Base-by-base conservation (phyloP, 1,284 basidiomycete genomes). In the Kalmanozyma brasiliensis region DNA sequence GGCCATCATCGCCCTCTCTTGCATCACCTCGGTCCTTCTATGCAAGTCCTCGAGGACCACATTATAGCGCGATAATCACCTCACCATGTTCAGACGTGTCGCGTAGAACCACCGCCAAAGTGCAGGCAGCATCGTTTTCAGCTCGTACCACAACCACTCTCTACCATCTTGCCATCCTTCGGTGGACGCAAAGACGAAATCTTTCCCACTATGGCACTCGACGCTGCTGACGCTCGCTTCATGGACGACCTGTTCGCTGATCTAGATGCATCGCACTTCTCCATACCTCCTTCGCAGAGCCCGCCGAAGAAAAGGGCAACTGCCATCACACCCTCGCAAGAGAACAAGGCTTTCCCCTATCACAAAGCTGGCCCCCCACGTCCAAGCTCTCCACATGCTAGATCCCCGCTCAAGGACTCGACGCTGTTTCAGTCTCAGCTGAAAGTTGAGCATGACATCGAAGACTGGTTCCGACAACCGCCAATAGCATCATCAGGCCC, bases 211-310 rank as follows among this genome's bases (percentile, higher is more conserved):
- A 70, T 70, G 67, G 42, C 60, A 6, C 42, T 71, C 52, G 62
- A 71, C 41, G 48, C 51, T 38, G 46, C 52, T 26, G 62, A 71
- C 9, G 36, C 56, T 33, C 62, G 32, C 16, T 71, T 71, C 58
- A 65, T 71, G 68, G 62, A 66, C 38, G 53, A 66, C 40, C 62
- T 71, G 38, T 59, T 71, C 22, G 68, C 62, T 42, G 68, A 60
- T 34, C 62, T 71, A 20, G 68, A 71, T 30, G 62, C 68, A 10
- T 65, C 62, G 13, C 47, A 55, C 30, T 71, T 71, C 43, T 62
- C 62, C 4, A 49, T 62, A 14, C 58, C 62, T 16, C 67, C 67
- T 9, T 70, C 67, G 5, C 67, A 70, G 46, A 61, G 61, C 24
- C 61, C 61, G 1, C 67, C 67, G 30, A 67, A 52, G 45, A 56